A percentile compares a stretch with the other conserved stretches of the same genome.
phyloP scores from a whole-genome alignment of 371 early-diverging fungal genomes.

The Apophysomyces ossiformis region DNA sequence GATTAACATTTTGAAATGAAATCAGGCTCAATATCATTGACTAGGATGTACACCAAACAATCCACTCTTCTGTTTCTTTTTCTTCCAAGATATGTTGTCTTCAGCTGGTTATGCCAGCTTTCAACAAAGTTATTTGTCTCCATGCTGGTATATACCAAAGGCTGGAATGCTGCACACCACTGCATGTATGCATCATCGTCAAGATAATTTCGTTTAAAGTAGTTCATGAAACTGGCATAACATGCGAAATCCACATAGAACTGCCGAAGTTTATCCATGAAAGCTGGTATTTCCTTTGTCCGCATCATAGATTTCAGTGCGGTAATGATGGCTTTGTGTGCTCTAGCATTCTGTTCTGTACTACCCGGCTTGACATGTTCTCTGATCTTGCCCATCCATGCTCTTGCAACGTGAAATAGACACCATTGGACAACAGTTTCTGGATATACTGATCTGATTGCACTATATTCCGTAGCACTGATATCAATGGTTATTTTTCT shows the following conservation, averaged over 20 bases:
- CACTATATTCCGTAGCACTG: not conserved
- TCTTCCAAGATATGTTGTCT: conserved; percentile 7
- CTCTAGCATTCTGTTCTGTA: not conserved
- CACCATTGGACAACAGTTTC: not conserved
- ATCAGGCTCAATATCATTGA: conserved; percentile 6
- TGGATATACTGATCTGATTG: not conserved
- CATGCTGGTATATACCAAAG: conserved; percentile 13
- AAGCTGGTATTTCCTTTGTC: not conserved
- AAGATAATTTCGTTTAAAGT: not conserved
- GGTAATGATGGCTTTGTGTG: not conserved
- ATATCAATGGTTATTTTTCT: not conserved
- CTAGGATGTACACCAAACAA: not conserved
- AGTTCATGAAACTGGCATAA: not conserved
- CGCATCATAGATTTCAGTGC: not conserved
- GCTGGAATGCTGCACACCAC: conserved; percentile 14
- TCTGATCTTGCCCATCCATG: conserved; percentile 8
- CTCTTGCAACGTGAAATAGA: conserved; percentile 8
- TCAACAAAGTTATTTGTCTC: conserved; percentile 17
- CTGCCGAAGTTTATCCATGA: not conserved
- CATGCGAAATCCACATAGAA: not conserved
- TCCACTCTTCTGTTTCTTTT: conserved; percentile 7
- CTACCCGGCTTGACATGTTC: not conserved
- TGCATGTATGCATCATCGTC: not conserved
- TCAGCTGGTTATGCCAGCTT: conserved; percentile 12
- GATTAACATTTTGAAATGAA: too few relatives aligned